Evolutionary conservation across 2,329 filamentous ascomycete genomes (phyloP).

Genomic region (Trematosphaeria pertusa): DNA sequence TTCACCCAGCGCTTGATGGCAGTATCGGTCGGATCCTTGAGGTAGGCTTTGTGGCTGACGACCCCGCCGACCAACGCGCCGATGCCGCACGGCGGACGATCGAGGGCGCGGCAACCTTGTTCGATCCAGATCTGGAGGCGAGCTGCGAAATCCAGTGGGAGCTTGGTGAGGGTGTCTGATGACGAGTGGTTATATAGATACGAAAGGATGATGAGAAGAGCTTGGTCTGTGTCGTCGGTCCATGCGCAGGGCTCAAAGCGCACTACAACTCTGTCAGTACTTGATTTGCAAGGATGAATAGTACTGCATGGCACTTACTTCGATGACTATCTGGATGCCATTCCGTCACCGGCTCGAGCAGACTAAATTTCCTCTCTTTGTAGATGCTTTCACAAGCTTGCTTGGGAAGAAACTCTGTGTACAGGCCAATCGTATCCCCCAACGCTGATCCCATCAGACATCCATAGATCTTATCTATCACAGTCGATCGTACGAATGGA

Average conservation of each 20-base stretch:
- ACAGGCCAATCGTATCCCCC: slow-evolving; percentile 62
- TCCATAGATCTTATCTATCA: slow-evolving; percentile 52
- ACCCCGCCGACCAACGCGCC: slow-evolving; percentile 57
- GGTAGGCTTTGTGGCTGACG: slow-evolving; percentile 49
- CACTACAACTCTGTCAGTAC: slow-evolving; percentile 15
- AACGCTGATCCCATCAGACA: slow-evolving; percentile 60
- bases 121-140: slow-evolving; percentile 57
- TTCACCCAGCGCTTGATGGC: slow-evolving; percentile 54
- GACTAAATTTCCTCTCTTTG: slow-evolving; percentile 49
- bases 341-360: slow-evolving; percentile 50
- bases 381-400: slow-evolving; percentile 47
- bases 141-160: slow-evolving; percentile 53
- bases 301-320: slow-evolving; percentile 31
- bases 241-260: slow-evolving; percentile 49
- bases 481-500: slow-evolving; percentile 35
- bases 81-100: slow-evolving; percentile 58
- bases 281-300: not conserved
- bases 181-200: slow-evolving; percentile 54
- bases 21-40: slow-evolving; percentile 48
- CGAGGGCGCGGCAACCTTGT: slow-evolving; percentile 56
- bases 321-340: slow-evolving; percentile 56
- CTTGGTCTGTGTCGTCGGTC: slow-evolving; percentile 65
- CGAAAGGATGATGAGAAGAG: slow-evolving; percentile 58
- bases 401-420: slow-evolving; percentile 60
- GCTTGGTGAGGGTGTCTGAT: slow-evolving; percentile 19